Conservation (phyloP, 2,329 filamentous ascomycete genomes). For the Corynespora cassiicola region DNA sequence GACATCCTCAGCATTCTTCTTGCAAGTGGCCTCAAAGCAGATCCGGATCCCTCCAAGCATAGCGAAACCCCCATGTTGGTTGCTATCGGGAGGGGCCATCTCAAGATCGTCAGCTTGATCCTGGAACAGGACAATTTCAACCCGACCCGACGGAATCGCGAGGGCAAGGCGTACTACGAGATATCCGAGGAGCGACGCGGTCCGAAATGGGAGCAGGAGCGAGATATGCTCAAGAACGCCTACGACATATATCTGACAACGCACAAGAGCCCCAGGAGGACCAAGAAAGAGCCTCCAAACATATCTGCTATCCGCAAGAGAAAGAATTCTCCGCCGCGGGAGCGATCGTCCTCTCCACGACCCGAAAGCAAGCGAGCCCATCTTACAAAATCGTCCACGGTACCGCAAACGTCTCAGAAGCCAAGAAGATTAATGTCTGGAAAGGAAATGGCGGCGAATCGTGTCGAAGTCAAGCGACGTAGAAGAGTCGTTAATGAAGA, state of each 20-base stretch:
- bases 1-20: constrained; percentile 79
- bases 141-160: constrained; percentile 74
- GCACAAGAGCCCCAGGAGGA: constrained; percentile 41
- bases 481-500: constrained; percentile 43
- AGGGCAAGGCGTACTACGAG: constrained; percentile 84
- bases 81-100: constrained; percentile 86
- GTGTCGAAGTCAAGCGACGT: constrained; percentile 37
- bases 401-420: constrained; percentile 35
- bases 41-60: constrained; percentile 75
- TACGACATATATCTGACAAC: constrained; percentile 63
- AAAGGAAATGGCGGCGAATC: constrained; percentile 44
- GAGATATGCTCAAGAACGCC: constrained; percentile 77
- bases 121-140: constrained; percentile 81
- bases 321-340: constrained; percentile 37
- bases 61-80: constrained; percentile 92
- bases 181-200: constrained; percentile 83
- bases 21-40: constrained; percentile 53
- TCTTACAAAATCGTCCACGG: constrained; percentile 26
- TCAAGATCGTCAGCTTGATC: constrained; percentile 82
- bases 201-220: constrained; percentile 89
- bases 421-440: constrained; percentile 42
- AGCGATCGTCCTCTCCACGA: constrained; percentile 43
- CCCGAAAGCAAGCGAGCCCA: constrained; percentile 33
- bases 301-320: constrained; percentile 35
- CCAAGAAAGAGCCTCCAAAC: constrained; percentile 41